Base-by-base conservation (phyloP, 2,329 filamentous ascomycete species). In the Beauveria medogensis region DNA sequence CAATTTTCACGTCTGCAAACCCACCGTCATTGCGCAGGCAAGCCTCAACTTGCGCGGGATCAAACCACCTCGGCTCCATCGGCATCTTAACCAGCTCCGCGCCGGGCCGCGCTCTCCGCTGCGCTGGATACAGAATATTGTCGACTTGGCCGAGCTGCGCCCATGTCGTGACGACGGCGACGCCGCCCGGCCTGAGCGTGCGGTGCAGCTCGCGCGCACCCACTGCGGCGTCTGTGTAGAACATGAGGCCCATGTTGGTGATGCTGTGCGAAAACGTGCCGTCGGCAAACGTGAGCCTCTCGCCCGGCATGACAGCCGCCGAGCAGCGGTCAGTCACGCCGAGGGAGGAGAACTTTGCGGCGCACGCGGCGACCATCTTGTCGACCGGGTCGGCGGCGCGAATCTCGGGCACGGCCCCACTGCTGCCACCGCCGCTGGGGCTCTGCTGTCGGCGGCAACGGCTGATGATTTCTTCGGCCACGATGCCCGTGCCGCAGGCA, bases 221-320 rank as follows among this genome's bases (percentile, higher is more conserved):
- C 26, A 66, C 68, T 3, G 69, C 63, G 0, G 69, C 68, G 58
- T 68, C 65, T 0, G 61, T 40, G 47, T 72, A 74, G 63, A 75
- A 74, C 59, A 75, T 67, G 51, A 77, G 68, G 7, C 71, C 74
- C 37, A 77, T 71, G 64, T 74, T 76, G 5, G 71, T 77, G 58
- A 77, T 66, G 4, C 67, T 69, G 64, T 74, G 71, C 0, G 70
- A 71, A 65, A 77, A 77, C 26, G 64, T 66, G 4, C 67, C 64
- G 58, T 74, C 70, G 3, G 63, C 59, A 44, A 70, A 70, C 5
- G 37, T 20, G 20, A 71, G 64, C 1, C 58, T n/a, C 57, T 71
- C 69, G 37, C 66, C 69, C 1, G 61, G 50, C 65, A 68, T 69
- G 20, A 63, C 62, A 14, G 52, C 57, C 3, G 47, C 46, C n/a